Base-by-base conservation (phyloP, 805 yeast species). In the Pichia paraexigua region DNA sequence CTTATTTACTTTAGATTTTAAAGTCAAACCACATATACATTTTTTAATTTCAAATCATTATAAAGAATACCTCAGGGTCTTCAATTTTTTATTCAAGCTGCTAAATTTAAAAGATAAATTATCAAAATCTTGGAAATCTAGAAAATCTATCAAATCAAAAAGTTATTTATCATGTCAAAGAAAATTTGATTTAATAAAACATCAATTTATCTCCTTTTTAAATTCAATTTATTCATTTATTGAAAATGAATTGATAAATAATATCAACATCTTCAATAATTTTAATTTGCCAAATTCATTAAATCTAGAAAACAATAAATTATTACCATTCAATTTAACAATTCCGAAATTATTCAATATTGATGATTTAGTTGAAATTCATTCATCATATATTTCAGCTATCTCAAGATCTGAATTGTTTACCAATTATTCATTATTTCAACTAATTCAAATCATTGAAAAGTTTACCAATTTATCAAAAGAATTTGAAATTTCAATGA, bases 1-100 rank as follows among this genome's bases (percentile, higher is more conserved):
- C 62, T 89, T 87, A 2, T 91, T 92, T 64, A 88, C 97, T 0
- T 69, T 91, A 39, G 97, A 90, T 62, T 94, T 87, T 64, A 71
- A 77, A 49, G 63, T 78, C 5, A 66, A 62, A 20, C 58, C 71
- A 15, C 86, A 86, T 0, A 63, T 85, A 43, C 72, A 79, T 10
- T 70, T 76, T 27, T 74, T 86, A 3, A 70, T 92, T 18, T 70
- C 83, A 40, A 69, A 72, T 25, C 68, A 73, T 20, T 74, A 74
- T 46, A 73, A 73, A 51, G 87, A 80, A 49, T 92, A 92, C 63
- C 71, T 89, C 48, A 77, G 86, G 58, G 78, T 91, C 56, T 94
- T 92, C 72, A 88, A 90, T 59, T 87, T 89, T 60, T 65, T 94
- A 41, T 87, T 97, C 89, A 78, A 85, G 57, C 68, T 92, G 22